Evolutionary conservation across 208 protist genomes (phyloP).

Genomic region (Acanthamoeba castellanii): DNA sequence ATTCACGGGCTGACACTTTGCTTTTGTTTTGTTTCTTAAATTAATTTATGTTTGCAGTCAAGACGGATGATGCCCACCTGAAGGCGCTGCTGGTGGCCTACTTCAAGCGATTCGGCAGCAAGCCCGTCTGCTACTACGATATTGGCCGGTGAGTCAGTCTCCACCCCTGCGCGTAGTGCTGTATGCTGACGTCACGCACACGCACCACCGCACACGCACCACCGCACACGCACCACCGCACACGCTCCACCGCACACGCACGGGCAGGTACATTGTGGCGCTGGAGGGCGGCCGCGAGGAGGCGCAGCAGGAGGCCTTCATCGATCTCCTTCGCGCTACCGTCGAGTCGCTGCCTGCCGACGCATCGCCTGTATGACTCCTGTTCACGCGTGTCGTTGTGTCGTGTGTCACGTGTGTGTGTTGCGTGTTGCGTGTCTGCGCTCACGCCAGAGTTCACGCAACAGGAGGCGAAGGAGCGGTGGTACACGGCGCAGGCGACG

Average conservation of each 20-base stretch:
- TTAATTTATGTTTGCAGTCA: background rate
- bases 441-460: background rate
- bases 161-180: background rate
- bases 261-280: background rate
- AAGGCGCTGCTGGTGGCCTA: slow-evolving; percentile 16
- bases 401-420: background rate
- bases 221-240: no score
- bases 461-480: slow-evolving; percentile 37
- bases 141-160: background rate
- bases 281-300: background rate
- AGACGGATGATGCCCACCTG: slow-evolving; percentile 7
- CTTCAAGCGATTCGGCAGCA: slow-evolving; percentile 59
- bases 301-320: slow-evolving; percentile 3
- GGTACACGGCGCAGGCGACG: slow-evolving; percentile 27
- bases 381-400: background rate
- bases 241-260: no score
- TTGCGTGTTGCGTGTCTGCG: background rate
- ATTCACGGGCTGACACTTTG: background rate
- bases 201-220: no score
- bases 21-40: background rate
- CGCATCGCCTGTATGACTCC: background rate
- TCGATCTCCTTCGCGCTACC: slow-evolving; percentile 20
- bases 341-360: slow-evolving; percentile 5
- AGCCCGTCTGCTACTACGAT: slow-evolving; percentile 69
- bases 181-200: background rate